phyloP scores from a whole-genome alignment of 1,284 basidiomycete genomes.

The Peniophora sp. region DNA sequence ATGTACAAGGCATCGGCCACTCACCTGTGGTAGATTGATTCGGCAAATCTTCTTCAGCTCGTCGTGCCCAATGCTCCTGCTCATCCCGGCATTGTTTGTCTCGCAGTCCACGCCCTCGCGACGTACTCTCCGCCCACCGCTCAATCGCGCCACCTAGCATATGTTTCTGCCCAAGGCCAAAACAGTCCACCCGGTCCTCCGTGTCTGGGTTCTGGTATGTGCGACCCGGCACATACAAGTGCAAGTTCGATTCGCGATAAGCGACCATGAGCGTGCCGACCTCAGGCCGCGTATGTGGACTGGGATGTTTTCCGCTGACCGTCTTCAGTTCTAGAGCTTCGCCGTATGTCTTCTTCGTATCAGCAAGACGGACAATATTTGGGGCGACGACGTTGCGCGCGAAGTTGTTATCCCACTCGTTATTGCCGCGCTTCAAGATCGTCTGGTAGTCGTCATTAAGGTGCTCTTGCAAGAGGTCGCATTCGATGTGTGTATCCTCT shows the following conservation, averaged over 20 bases:
- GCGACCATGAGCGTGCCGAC: slow-evolving; percentile 11
- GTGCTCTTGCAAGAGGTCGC: slow-evolving; percentile 20
- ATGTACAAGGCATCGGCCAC: too few species aligned
- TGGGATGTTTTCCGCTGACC: slow-evolving; percentile 10
- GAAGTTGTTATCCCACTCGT: slow-evolving; percentile 3
- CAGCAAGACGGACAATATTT: slow-evolving; percentile 16
- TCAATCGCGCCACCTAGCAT: neutral
- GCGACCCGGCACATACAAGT: slow-evolving; percentile 10
- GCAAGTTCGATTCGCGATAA: slow-evolving; percentile 11
- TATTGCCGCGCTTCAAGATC: slow-evolving; percentile 12
- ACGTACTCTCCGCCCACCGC: neutral
- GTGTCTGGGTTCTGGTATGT: neutral
- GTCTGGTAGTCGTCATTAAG: slow-evolving; percentile 17
- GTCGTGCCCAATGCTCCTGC: neutral
- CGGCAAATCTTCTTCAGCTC: too few species aligned
- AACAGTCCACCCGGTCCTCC: neutral
- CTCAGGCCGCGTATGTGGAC: slow-evolving; percentile 16
- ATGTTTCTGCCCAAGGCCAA: neutral
- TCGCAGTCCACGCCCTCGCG: neutral
- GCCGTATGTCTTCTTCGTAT: slow-evolving; percentile 14
- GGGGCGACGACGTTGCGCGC: slow-evolving; percentile 12
- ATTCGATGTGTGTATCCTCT: neutral
- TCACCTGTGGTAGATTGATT: too few species aligned
- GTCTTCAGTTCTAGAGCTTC: slow-evolving; percentile 15
- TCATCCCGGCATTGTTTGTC: neutral